These are phyloP conservation scores for Fraxinus anomala DNA, from an alignment of 257 asterid genomes.

Conservation along the genomic window DNA sequence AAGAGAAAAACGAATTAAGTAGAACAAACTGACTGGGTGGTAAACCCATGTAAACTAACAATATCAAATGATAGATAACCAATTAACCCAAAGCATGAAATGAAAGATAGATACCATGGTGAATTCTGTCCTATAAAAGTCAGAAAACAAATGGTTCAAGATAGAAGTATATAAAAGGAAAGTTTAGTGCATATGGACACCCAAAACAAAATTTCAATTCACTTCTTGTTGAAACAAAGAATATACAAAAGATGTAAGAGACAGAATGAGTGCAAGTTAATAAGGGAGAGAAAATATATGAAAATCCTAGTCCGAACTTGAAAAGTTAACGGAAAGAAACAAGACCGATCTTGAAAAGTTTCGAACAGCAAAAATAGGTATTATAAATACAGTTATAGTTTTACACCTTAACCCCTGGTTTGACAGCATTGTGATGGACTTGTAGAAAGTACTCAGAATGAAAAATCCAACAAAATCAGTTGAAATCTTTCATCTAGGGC, in stretches of 20 bases:
- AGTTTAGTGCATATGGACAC: slow-evolving; percentile 5
- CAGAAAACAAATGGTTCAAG: not conserved
- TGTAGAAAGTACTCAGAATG: not conserved
- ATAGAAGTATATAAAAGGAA: not conserved
- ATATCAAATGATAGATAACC: not conserved
- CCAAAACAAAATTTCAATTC: not conserved
- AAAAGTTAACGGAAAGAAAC: not conserved
- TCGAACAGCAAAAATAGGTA: not conserved
- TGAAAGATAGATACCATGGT: not conserved
- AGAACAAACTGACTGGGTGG: not conserved
- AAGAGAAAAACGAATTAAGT: too few species aligned
- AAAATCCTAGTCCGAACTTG: not conserved
- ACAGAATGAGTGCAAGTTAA: not conserved
- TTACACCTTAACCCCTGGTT: not conserved
- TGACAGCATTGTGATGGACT: slow-evolving; percentile 8
- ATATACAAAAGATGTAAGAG: not conserved
- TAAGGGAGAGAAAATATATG: not conserved
- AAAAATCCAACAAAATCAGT: not conserved
- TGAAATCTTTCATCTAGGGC: not conserved
- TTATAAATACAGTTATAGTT: not conserved
- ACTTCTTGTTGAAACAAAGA: slow-evolving; percentile 1
- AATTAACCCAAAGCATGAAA: slow-evolving; percentile 3
- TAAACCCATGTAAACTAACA: not conserved
- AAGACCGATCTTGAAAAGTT: not conserved
- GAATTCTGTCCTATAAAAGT: not conserved